phyloP scores from a whole-genome alignment of 176 grass and related monocot species.

The Triticum urartu region DNA sequence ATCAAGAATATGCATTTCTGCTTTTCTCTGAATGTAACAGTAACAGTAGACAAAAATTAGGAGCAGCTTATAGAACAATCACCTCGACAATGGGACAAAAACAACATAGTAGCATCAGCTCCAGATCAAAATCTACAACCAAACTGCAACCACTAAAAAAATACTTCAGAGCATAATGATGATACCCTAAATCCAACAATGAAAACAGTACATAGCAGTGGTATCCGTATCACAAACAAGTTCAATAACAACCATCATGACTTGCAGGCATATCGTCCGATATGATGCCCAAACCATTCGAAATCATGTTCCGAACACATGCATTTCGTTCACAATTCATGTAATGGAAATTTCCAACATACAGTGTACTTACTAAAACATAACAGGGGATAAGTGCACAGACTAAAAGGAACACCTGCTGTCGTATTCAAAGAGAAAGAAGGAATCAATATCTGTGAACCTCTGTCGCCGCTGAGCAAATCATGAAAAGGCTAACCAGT shows the following conservation, averaged over 20 bases:
- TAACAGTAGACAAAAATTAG: background rate
- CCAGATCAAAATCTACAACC: background rate
- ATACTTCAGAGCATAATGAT: background rate
- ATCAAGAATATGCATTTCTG: background rate
- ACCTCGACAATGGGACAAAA: background rate
- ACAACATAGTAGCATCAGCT: background rate
- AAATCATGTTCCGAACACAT: background rate
- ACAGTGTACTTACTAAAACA: background rate
- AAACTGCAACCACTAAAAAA: background rate
- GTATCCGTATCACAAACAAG: background rate
- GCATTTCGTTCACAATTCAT: background rate
- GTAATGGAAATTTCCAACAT: background rate
- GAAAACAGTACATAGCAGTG: background rate
- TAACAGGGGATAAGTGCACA: background rate
- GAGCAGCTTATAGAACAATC: background rate
- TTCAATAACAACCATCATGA: background rate
- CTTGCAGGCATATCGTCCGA: background rate
- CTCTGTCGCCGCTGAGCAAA: background rate
- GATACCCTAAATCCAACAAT: too few species aligned
- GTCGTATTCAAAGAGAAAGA: background rate
- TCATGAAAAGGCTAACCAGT: background rate
- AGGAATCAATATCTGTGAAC: background rate
- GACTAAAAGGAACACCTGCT: background rate
- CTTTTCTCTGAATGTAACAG: background rate
- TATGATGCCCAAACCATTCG: background rate